phyloP scores from a whole-genome alignment of 495 filamentous ascomycete genomes.

The Penicillium daleae region DNA sequence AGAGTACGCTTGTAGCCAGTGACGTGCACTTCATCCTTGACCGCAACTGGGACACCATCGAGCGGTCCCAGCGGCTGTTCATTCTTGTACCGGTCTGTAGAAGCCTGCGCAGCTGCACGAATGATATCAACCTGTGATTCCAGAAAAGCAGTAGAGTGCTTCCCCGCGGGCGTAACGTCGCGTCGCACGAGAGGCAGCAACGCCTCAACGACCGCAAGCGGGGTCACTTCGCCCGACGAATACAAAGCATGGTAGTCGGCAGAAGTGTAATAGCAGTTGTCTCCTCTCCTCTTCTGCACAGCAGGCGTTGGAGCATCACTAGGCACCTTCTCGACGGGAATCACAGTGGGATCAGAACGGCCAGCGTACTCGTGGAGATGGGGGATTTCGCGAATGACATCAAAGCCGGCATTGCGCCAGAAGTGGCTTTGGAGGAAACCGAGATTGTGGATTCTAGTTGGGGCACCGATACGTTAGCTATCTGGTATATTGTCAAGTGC shows the following conservation, averaged over 20 bases:
- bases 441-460: constrained; percentile 57
- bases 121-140: constrained; percentile 62
- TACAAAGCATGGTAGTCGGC: constrained; percentile 80
- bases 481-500: not conserved
- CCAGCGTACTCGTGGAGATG: constrained; percentile 63
- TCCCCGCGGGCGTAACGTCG: constrained; percentile 52
- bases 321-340: constrained; percentile 55
- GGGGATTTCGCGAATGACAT: constrained; percentile 56
- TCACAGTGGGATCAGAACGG: constrained; percentile 84
- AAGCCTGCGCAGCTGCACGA: constrained; percentile 67
- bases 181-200: constrained; percentile 71
- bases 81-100: constrained; percentile 68
- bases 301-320: constrained; percentile 34
- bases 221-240: constrained; percentile 67
- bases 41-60: constrained; percentile 83
- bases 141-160: constrained; percentile 73
- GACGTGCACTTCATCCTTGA: constrained; percentile 83
- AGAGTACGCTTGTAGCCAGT: constrained; percentile 71
- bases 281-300: constrained; percentile 36
- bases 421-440: constrained; percentile 60
- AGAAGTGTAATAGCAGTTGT: constrained; percentile 63
- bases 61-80: constrained; percentile 67
- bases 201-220: constrained; percentile 67
- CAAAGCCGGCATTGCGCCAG: constrained; percentile 80
- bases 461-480: not conserved